Conservation (phyloP, 805 yeast genomes). For the Lipomyces sp. region DNA sequence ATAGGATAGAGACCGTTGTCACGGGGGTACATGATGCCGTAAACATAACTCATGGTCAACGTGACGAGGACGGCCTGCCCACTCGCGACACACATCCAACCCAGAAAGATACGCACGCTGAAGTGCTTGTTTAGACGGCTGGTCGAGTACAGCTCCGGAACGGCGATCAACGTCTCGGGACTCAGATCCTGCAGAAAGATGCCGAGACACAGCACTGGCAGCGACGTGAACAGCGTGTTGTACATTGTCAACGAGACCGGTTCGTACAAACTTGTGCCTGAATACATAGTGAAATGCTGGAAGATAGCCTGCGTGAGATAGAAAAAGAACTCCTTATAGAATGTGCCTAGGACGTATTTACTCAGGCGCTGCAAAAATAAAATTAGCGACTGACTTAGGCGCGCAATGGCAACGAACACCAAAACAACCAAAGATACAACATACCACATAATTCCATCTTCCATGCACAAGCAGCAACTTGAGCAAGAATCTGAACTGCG, state of each 20-base stretch:
- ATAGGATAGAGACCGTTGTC: constrained; percentile 84
- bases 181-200: constrained; percentile 89
- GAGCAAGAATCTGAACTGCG: constrained; percentile 83
- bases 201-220: constrained; percentile 92
- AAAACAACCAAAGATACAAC: background rate
- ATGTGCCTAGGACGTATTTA: constrained; percentile 89
- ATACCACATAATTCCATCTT: constrained; percentile 79
- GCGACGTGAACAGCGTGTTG: constrained; percentile 91
- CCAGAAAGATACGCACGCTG: constrained; percentile 67
- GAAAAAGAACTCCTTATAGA: constrained; percentile 90
- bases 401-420: too few species aligned
- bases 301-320: constrained; percentile 86
- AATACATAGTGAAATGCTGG: constrained; percentile 83
- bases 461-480: constrained; percentile 93
- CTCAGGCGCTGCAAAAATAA: constrained; percentile 61
- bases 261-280: constrained; percentile 92
- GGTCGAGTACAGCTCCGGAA: constrained; percentile 77
- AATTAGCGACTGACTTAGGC: background rate
- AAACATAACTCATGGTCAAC: constrained; percentile 66
- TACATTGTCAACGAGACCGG: constrained; percentile 97
- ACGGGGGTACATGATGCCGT: constrained; percentile 66
- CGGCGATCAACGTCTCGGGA: constrained; percentile 85
- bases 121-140: constrained; percentile 69
- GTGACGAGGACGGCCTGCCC: constrained; percentile 71
- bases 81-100: constrained; percentile 81